phyloP scores from a whole-genome alignment of 768 basidiomycete species.

The Pisolithus orientalis region DNA sequence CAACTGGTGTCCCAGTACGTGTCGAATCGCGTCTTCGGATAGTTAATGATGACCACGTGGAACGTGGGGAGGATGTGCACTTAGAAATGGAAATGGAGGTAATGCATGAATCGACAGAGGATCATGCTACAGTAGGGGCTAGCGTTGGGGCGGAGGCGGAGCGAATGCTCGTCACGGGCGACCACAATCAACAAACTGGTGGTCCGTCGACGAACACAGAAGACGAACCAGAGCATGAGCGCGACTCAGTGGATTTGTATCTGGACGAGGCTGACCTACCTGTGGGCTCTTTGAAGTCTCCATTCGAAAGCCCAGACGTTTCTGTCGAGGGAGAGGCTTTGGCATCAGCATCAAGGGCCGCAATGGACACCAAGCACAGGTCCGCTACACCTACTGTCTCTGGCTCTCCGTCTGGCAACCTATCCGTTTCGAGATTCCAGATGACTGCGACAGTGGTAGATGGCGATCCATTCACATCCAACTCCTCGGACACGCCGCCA shows the following conservation, averaged over 20 bases:
- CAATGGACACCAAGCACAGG: slow-evolving; percentile 9
- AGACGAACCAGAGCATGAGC: slow-evolving; percentile 21
- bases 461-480: slow-evolving; percentile 7
- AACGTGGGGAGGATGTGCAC: slow-evolving; percentile 12
- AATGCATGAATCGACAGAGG: slow-evolving; percentile 16
- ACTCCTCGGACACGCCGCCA: neutral
- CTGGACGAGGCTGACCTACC: slow-evolving; percentile 4
- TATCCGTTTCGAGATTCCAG: neutral
- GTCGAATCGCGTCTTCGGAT: slow-evolving; percentile 26
- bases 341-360: slow-evolving; percentile 12
- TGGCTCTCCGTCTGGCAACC: neutral
- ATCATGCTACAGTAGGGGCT: neutral
- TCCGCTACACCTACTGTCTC: neutral
- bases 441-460: slow-evolving; percentile 12
- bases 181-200: slow-evolving; percentile 5
- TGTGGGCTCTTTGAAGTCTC: slow-evolving; percentile 11
- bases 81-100: slow-evolving; percentile 13
- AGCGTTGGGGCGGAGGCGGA: slow-evolving; percentile 12
- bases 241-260: slow-evolving; percentile 6
- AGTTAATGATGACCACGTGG: slow-evolving; percentile 20
- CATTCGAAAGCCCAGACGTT: slow-evolving; percentile 10
- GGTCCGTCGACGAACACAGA: slow-evolving; percentile 10
- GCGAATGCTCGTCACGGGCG: slow-evolving; percentile 4
- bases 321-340: slow-evolving; percentile 11
- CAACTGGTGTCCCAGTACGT: slow-evolving; percentile 17